These are phyloP conservation scores for Geosmithia morbida DNA, from an alignment of 2,329 filamentous ascomycete genomes.

Conservation along the genomic window DNA sequence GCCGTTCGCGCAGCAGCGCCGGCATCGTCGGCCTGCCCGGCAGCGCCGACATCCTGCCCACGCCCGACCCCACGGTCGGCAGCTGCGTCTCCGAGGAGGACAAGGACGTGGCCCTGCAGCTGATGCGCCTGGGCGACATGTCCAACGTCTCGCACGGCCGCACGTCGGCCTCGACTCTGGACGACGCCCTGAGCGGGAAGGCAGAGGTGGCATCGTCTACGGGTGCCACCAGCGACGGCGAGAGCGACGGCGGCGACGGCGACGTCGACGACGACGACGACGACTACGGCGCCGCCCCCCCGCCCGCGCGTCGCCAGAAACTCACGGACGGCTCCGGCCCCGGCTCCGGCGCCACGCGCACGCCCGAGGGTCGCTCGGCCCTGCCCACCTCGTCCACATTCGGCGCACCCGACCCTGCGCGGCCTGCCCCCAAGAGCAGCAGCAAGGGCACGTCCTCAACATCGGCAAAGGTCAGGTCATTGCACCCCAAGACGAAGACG, in stretches of 20 bases:
- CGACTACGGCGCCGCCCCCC: conserved; percentile 47
- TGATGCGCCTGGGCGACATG: conserved; percentile 90
- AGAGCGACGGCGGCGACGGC: conserved; percentile 51
- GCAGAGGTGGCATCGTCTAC: conserved; percentile 77
- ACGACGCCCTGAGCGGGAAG: conserved; percentile 84
- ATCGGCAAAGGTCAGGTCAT: conserved; percentile 23
- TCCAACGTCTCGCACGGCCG: conserved; percentile 81
- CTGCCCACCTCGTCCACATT: conserved; percentile 24
- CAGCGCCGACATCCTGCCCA: conserved; percentile 53
- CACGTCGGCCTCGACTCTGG: conserved; percentile 82
- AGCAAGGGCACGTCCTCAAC: conserved; percentile 2
- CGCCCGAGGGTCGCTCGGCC: conserved; percentile 34
- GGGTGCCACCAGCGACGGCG: conserved; percentile 67
- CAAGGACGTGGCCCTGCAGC: conserved; percentile 84
- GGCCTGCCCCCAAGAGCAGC: conserved; percentile 27
- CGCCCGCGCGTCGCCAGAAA: conserved; percentile 44
- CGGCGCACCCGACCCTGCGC: conserved; percentile 24
- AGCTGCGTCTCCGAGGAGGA: conserved; percentile 95
- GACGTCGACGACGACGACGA: conserved; percentile 58
- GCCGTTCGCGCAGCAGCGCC: conserved; percentile 51
- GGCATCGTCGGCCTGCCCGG: conserved; percentile 20
- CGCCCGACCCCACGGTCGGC: conserved; percentile 90
- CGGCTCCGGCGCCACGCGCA: conserved; percentile 23
- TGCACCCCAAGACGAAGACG: conserved; percentile 15
- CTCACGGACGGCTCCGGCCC: conserved; percentile 17